Percentiles rank a stretch among this genome's conserved stretches.
These are phyloP conservation scores for Hypoxylon sp. DNA, from an alignment of 2,329 filamentous ascomycete genomes.

Conservation along the genomic window DNA sequence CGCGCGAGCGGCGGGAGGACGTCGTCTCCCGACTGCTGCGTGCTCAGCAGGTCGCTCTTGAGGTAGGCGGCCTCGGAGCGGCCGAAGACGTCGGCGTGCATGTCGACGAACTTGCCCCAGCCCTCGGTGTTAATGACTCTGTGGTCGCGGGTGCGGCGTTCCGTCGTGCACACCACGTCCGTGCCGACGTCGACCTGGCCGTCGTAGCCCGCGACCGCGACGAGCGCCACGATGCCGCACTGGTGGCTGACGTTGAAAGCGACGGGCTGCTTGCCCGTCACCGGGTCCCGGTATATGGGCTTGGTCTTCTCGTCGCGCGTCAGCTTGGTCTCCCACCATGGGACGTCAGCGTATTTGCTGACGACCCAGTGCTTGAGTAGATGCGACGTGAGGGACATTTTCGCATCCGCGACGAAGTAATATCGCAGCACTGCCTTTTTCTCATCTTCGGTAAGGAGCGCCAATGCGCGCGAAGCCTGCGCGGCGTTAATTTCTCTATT, in stretches of 20 bases:
- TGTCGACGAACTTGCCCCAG: slow-evolving; percentile 77
- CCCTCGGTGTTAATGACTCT: slow-evolving; percentile 69
- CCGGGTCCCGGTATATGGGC: slow-evolving; percentile 67
- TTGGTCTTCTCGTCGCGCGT: slow-evolving; percentile 70
- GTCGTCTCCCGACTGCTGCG: slow-evolving; percentile 37
- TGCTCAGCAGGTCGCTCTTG: slow-evolving; percentile 60
- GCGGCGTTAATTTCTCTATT: slow-evolving; percentile 13
- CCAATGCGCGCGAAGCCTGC: slow-evolving; percentile 69
- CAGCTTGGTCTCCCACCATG: slow-evolving; percentile 73
- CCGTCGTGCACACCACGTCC: slow-evolving; percentile 82
- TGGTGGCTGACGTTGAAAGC: slow-evolving; percentile 85
- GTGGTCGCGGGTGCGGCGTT: slow-evolving; percentile 75
- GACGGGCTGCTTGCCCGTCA: slow-evolving; percentile 64
- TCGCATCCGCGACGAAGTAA: slow-evolving; percentile 79
- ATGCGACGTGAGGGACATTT: slow-evolving; percentile 79
- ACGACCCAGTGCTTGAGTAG: slow-evolving; percentile 82
- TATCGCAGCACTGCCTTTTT: slow-evolving; percentile 71
- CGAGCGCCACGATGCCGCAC: slow-evolving; percentile 79
- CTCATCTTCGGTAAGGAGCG: slow-evolving; percentile 69
- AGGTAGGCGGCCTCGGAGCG: slow-evolving; percentile 74
- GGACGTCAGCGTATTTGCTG: slow-evolving; percentile 68
- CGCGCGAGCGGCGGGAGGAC: slow-evolving; percentile 45
- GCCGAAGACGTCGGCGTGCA: slow-evolving; percentile 80
- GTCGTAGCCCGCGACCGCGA: slow-evolving; percentile 64
- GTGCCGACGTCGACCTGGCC: slow-evolving; percentile 72